Percentiles rank a stretch among this genome's conserved stretches.
Evolutionary conservation across 345 rosid species (phyloP).

Genomic region (Streptanthus diversifolius): DNA sequence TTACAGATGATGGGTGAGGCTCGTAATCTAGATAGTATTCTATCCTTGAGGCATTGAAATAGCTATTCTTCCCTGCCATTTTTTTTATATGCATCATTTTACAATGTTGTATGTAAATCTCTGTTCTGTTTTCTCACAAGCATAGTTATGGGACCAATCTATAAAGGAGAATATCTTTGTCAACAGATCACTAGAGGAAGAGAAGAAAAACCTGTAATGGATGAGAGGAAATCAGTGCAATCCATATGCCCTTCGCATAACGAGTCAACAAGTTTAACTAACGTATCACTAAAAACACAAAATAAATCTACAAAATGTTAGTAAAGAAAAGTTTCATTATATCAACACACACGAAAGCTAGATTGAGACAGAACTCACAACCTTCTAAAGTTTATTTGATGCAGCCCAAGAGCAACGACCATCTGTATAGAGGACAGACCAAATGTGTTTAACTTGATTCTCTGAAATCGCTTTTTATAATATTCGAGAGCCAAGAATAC

Average conservation of each 20-base stretch:
- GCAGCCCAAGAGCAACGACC: conserved; percentile 75
- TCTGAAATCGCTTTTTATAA: conserved; percentile 14
- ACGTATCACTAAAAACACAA: conserved; percentile 47
- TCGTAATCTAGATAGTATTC: conserved; percentile 69
- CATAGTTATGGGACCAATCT: background rate
- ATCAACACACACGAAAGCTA: background rate
- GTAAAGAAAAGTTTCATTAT: background rate
- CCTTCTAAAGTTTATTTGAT: conserved; percentile 90
- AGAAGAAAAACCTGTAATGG: conserved; percentile 59
- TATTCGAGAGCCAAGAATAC: conserved; percentile 37
- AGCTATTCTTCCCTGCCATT: conserved; percentile 87
- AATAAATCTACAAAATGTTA: background rate
- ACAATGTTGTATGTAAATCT: background rate
- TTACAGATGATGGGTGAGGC: conserved; percentile 87
- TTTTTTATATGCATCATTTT: too few relatives aligned
- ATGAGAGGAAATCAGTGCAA: conserved; percentile 66
- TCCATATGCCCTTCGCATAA: conserved; percentile 62
- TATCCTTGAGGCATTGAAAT: conserved; percentile 64
- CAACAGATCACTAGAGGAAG: too few relatives aligned
- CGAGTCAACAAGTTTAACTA: conserved; percentile 67
- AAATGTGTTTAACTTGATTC: conserved; percentile 18
- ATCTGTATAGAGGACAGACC: conserved; percentile 42
- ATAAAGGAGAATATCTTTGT: too few relatives aligned
- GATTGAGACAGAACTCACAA: conserved; percentile 16
- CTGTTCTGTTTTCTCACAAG: background rate